A percentile compares a stretch with the other conserved stretches of the same genome.
Evolutionary conservation across 2,329 filamentous ascomycete genomes (phyloP).

Genomic region (Pseudogymnoascus destructans): DNA sequence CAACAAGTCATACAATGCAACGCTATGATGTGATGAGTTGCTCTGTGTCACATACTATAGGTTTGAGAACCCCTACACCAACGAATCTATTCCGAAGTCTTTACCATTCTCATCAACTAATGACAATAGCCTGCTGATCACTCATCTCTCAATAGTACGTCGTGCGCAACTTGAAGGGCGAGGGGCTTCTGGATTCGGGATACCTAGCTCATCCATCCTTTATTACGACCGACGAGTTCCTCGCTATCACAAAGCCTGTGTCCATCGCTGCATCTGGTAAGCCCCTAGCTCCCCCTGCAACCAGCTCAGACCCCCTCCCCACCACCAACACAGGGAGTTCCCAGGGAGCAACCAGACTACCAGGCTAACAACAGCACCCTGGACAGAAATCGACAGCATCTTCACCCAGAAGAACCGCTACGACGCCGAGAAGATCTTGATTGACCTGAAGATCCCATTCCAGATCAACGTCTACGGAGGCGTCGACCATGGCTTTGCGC

Average conservation of each 20-base stretch:
- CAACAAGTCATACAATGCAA: neutral
- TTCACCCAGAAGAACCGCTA: slow-evolving; percentile 52
- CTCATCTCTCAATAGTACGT: neutral
- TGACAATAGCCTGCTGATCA: neutral
- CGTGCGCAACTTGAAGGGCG: neutral
- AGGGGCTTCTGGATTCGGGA: slow-evolving; percentile 29
- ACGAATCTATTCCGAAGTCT: neutral
- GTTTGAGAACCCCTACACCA: neutral
- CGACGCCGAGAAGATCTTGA: slow-evolving; percentile 48
- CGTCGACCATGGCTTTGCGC: slow-evolving; percentile 62
- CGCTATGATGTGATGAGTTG: neutral
- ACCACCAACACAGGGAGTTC: neutral
- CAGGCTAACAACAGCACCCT: neutral
- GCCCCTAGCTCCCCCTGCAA: neutral
- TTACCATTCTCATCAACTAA: neutral
- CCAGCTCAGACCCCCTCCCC: neutral
- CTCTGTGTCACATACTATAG: neutral
- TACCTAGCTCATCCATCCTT: slow-evolving; percentile 72
- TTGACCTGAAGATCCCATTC: slow-evolving; percentile 37
- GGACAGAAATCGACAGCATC: slow-evolving; percentile 46
- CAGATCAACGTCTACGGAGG: slow-evolving; percentile 67
- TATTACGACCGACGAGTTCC: slow-evolving; percentile 52
- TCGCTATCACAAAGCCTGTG: slow-evolving; percentile 49
- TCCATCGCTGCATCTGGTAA: slow-evolving; percentile 42
- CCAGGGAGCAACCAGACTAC: neutral